Conservation (phyloP, 106 monocot species). For the Dioscorea alata region DNA sequence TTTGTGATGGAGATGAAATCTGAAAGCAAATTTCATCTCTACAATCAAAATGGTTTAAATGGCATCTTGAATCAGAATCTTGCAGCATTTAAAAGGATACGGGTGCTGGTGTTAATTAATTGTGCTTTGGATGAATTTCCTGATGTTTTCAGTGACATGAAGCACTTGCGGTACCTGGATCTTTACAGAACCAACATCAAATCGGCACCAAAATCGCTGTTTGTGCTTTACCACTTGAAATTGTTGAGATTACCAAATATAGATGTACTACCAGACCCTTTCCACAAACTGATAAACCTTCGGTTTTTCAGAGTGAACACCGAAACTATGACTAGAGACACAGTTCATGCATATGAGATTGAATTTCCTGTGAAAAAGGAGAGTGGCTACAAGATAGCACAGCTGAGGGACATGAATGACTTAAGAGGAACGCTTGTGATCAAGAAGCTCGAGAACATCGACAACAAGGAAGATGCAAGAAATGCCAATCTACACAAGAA, state of each 20-base stretch:
- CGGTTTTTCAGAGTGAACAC: too few relatives aligned
- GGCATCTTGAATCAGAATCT: neutral
- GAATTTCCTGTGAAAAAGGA: neutral
- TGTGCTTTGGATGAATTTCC: neutral
- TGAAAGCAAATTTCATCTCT: too few relatives aligned
- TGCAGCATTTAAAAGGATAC: slow-evolving; percentile 9
- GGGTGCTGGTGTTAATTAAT: slow-evolving; percentile 3
- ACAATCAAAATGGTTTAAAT: too few relatives aligned
- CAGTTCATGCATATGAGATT: too few relatives aligned
- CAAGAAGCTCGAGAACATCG: neutral
- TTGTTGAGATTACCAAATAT: neutral
- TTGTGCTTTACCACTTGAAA: neutral
- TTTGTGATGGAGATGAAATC: neutral
- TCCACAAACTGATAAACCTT: too few relatives aligned
- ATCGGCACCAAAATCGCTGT: neutral
- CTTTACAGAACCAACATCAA: neutral
- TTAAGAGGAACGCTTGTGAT: slow-evolving; percentile 3
- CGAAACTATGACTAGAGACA: too few relatives aligned
- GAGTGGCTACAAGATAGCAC: neutral
- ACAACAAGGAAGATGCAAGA: neutral
- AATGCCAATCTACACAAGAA: neutral
- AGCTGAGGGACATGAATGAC: neutral
- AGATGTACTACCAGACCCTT: too few relatives aligned
- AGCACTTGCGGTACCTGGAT: slow-evolving; percentile 33
- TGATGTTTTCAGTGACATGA: slow-evolving; percentile 14